These are phyloP conservation scores for Micractinium sp. DNA, from an alignment of 139 green algal species.

Conservation along the genomic window DNA sequence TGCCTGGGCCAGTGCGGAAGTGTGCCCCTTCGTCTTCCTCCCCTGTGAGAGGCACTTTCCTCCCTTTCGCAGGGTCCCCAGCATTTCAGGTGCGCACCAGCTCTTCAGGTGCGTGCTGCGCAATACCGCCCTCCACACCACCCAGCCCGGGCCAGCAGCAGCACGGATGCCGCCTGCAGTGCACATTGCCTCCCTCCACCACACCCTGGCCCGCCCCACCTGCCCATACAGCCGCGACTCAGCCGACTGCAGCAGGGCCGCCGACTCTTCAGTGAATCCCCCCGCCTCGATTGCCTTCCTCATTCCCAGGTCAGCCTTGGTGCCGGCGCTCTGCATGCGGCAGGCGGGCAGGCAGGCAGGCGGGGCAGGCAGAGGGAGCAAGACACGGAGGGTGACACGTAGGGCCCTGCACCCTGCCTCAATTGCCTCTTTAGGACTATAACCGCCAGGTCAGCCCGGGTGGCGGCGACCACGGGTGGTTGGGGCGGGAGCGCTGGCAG, in stretches of 20 bases:
- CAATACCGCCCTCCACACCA: no score
- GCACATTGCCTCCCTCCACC: no score
- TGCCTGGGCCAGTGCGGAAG: no score
- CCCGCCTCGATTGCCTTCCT: not conserved
- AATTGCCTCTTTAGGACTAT: no score
- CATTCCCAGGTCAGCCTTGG: constrained; percentile 10
- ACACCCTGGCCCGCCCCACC: not conserved
- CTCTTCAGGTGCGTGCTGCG: no score
- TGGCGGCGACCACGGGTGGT: no score
- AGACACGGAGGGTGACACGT: no score
- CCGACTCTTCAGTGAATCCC: not conserved
- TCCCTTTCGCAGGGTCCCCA: not conserved
- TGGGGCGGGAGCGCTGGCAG: not conserved
- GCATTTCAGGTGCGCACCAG: no score
- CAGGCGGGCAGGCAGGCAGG: not conserved
- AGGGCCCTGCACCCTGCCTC: no score
- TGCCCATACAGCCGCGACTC: constrained; percentile 9
- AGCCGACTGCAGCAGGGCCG: constrained; percentile 8
- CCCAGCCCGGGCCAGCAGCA: not conserved
- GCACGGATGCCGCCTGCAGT: not conserved
- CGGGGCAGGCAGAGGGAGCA: not conserved
- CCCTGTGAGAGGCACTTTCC: not conserved
- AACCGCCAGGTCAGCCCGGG: no score
- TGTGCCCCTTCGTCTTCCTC: no score
- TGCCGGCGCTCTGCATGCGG: constrained; percentile 1